Evolutionary conservation across 2,329 filamentous ascomycete genomes (phyloP).

Genomic region (Zymoseptoria ardabiliae): DNA sequence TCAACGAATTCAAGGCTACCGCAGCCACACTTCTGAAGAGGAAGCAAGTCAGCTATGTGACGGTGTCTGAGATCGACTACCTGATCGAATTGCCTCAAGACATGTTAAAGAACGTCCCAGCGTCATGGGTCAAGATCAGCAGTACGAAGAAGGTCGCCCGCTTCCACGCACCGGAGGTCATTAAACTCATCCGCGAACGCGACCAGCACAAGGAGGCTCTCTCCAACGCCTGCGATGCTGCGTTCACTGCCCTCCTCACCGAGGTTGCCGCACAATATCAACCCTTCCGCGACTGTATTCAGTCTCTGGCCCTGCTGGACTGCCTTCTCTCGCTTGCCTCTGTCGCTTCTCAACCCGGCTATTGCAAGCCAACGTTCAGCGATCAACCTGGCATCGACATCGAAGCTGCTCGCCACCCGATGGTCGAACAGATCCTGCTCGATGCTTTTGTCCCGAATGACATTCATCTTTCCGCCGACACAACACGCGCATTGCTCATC

Average conservation of each 20-base stretch:
- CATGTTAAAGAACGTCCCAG: constrained; percentile 78
- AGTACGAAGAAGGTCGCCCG: constrained; percentile 87
- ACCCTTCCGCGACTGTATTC: constrained; percentile 77
- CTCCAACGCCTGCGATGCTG: constrained; percentile 80
- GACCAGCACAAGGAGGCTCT: constrained; percentile 94
- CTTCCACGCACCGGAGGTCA: constrained; percentile 89
- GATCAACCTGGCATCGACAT: constrained; percentile 63
- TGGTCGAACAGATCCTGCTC: constrained; percentile 85
- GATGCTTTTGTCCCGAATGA: constrained; percentile 88
- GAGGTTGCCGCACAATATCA: constrained; percentile 81
- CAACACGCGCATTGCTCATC: constrained; percentile 70
- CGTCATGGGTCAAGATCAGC: constrained; percentile 90
- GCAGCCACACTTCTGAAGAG: constrained; percentile 67
- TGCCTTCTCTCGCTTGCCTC: constrained; percentile 80
- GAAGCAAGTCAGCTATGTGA: constrained; percentile 67
- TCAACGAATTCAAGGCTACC: constrained; percentile 65
- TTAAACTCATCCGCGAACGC: constrained; percentile 73
- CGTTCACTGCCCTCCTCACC: constrained; percentile 64
- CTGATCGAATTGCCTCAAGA: constrained; percentile 85
- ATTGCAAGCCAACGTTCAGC: constrained; percentile 67
- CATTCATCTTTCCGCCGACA: constrained; percentile 60
- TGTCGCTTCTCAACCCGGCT: constrained; percentile 79
- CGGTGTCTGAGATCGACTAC: constrained; percentile 85
- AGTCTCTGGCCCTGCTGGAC: constrained; percentile 79
- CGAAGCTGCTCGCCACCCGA: constrained; percentile 75